Base-by-base conservation (phyloP, 2,329 filamentous ascomycete genomes). In the Cordyceps militaris region DNA sequence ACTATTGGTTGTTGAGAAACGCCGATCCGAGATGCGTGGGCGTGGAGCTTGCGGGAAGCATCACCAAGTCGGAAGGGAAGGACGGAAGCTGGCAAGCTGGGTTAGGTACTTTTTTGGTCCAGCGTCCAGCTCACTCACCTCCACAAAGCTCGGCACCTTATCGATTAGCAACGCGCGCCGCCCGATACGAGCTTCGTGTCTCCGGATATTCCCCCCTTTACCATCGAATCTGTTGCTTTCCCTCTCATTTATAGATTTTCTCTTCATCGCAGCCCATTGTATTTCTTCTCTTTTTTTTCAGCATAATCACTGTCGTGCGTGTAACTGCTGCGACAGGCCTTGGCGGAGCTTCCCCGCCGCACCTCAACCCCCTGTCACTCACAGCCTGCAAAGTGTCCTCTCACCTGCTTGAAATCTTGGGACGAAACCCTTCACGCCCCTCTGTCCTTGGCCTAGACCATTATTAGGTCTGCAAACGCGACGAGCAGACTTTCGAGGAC, bases 301-400 rank as follows among this genome's bases (percentile, higher is more conserved):
- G 11, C 13, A 8, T 21, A 21, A 14, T 21, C 36, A 6, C 34
- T 24, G n/a, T n/a, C 48, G 24, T 6, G 10, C n/a, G 19, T 42
- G 19, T 24, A 28, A 30, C 30, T 38, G 40, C 21, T 11, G 21
- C 30, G 9, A 8, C 40, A 13, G 21, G 6, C 26, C n/a, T 11
- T 28, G 32, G 13, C 19, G n/a, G 21, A n/a, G 43, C 24, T 49
- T 47, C 54, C 54, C 54, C 54, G 54, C 54, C 26, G 34, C 23
- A 2, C 26, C 44, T 40, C 42, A 34, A 38, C 40, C 54, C 55
- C 55, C 47, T 47, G 42, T 51, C 34, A 24, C 24, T 19, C 23
- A 26, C 19, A 26, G 53, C 55, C 47, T 57, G 40, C 55, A 50
- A 57, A 57, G 38, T 57, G 55, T 57, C 55, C 55, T 57, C 47